phyloP scores from a whole-genome alignment of 139 green algal species.

The Chlamydomonas schloesseri region DNA sequence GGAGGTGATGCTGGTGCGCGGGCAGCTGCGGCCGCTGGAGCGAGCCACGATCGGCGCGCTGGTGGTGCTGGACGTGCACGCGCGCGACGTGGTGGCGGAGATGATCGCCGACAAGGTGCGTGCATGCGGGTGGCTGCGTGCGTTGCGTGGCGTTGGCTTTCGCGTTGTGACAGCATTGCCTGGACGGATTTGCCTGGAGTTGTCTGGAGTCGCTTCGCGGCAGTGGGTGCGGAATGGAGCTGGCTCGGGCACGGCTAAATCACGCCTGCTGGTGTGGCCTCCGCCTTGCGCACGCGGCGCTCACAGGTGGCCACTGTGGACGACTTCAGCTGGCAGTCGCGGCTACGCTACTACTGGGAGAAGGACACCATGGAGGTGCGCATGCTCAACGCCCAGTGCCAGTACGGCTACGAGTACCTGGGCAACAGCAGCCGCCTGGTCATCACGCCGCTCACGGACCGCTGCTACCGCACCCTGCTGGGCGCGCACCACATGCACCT shows the following conservation, averaged over 20 bases:
- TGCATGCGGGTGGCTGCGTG: not conserved
- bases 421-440: slow-evolving; percentile 61
- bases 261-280: too few relatives aligned
- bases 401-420: slow-evolving; percentile 59
- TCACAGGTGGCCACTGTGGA: slow-evolving; percentile 43
- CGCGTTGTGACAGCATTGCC: too few relatives aligned
- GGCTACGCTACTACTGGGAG: slow-evolving; percentile 72
- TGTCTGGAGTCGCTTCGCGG: too few relatives aligned
- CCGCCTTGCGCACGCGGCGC: too few relatives aligned
- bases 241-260: too few relatives aligned
- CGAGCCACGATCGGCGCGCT: slow-evolving; percentile 71
- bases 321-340: slow-evolving; percentile 63
- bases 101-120: slow-evolving; percentile 67
- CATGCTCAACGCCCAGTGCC: slow-evolving; percentile 66
- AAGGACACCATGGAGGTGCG: slow-evolving; percentile 52
- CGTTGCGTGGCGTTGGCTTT: too few relatives aligned
- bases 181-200: too few relatives aligned
- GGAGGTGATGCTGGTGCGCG: slow-evolving; percentile 71
- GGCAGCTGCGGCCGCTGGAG: slow-evolving; percentile 65
- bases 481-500: slow-evolving; percentile 72
- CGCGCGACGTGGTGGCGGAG: slow-evolving; percentile 67
- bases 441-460: slow-evolving; percentile 66
- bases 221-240: too few relatives aligned
- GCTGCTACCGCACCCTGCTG: slow-evolving; percentile 74
- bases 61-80: slow-evolving; percentile 78